phyloP scores from a whole-genome alignment of 345 rosid species.

The Rhizophora mangle region DNA sequence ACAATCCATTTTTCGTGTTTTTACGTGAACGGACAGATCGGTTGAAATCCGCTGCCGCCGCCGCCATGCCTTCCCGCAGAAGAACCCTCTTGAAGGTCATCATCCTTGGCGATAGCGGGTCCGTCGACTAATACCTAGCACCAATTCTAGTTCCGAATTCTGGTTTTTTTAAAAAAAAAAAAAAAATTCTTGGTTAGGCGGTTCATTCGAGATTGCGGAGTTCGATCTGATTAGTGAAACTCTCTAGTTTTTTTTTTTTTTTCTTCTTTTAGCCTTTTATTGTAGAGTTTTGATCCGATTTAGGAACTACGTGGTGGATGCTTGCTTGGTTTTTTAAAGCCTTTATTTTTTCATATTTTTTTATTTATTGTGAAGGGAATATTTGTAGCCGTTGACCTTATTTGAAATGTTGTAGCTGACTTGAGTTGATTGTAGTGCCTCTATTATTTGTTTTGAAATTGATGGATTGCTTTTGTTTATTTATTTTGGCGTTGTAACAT shows the following conservation, averaged over 20 bases:
- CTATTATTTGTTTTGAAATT: too few species aligned
- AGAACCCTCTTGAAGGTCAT: constrained; percentile 34
- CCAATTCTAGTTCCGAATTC: background rate
- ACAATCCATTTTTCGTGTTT: too few species aligned
- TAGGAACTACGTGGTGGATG: background rate
- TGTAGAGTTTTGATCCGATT: background rate
- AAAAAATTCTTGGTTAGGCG: too few species aligned
- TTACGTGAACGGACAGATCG: background rate
- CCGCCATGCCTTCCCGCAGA: constrained; percentile 27
- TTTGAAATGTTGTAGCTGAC: background rate
- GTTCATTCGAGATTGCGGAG: constrained; percentile 10
- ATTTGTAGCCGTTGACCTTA: background rate
- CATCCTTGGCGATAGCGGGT: constrained; percentile 37
- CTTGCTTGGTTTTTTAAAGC: too few species aligned
- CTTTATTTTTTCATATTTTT: background rate
- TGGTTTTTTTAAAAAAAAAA: too few species aligned
- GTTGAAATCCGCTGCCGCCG: background rate
- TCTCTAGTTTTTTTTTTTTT: background rate
- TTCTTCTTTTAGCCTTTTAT: background rate
- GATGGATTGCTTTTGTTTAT: too few species aligned
- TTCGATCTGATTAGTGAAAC: background rate
- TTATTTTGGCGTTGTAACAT: background rate
- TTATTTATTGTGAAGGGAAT: background rate
- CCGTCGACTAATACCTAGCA: background rate
- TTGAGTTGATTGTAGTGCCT: background rate